phyloP scores from a whole-genome alignment of 345 rosid genomes.

The Hirschfeldia incana region DNA sequence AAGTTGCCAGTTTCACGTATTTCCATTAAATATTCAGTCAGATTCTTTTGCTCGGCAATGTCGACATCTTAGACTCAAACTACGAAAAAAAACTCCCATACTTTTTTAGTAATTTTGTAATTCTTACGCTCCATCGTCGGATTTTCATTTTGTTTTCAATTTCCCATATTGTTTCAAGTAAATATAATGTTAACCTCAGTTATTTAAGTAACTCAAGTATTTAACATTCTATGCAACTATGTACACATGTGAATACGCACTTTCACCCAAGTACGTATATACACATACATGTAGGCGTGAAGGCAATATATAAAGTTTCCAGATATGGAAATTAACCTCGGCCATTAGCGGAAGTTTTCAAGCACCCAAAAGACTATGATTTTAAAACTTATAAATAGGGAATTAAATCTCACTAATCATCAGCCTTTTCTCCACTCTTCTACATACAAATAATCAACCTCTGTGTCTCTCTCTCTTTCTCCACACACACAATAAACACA shows the following conservation, averaged over 20 bases:
- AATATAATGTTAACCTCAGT: neutral
- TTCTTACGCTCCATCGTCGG: neutral
- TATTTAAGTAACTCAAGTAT: neutral
- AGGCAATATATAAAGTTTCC: constrained; percentile 5
- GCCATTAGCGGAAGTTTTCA: constrained; percentile 22
- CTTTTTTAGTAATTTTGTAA: neutral
- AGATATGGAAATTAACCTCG: constrained; percentile 16
- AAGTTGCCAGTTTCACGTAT: neutral
- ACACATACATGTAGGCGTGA: neutral
- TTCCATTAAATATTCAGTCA: neutral
- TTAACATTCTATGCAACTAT: neutral
- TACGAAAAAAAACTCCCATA: neutral
- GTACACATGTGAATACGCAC: constrained; percentile 2
- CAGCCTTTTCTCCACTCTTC: constrained; percentile 25
- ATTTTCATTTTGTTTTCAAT: neutral
- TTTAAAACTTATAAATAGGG: constrained; percentile 19
- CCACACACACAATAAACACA: constrained; percentile 21
- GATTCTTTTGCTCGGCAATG: neutral
- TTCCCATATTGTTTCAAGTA: neutral
- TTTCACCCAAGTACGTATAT: neutral
- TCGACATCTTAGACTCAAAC: neutral
- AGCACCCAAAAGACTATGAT: constrained; percentile 14
- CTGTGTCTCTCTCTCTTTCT: neutral
- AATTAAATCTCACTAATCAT: constrained; percentile 19
- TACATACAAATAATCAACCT: constrained; percentile 12